A percentile compares a stretch with the other conserved stretches of the same genome.
These are phyloP conservation scores for Plasmodium cynomolgi DNA, from an alignment of 169 alveolate species.

Conservation along the genomic window DNA sequence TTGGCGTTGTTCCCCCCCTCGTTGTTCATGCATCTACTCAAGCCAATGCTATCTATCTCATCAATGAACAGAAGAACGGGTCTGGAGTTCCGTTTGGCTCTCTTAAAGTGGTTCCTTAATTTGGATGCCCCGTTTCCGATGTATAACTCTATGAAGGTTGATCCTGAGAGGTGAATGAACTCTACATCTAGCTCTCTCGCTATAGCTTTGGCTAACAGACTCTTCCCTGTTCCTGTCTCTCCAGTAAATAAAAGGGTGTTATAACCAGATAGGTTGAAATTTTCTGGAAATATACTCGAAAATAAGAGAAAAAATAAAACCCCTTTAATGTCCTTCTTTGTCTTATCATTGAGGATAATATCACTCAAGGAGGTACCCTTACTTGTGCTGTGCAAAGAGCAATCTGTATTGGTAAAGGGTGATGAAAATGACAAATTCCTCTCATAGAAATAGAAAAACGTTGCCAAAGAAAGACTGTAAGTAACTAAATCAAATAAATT, in stretches of 20 bases:
- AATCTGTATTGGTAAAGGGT: neutral
- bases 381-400: neutral
- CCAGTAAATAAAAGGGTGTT: slow-evolving; percentile 51
- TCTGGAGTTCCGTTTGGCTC: slow-evolving; percentile 33
- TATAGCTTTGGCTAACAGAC: slow-evolving; percentile 40
- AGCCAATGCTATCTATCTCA: slow-evolving; percentile 70
- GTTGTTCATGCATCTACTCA: slow-evolving; percentile 6
- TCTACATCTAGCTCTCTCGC: slow-evolving; percentile 57
- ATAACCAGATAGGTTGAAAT: neutral
- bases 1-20: neutral
- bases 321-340: slow-evolving; percentile 45
- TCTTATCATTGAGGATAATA: slow-evolving; percentile 15
- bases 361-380: slow-evolving; percentile 17
- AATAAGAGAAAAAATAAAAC: slow-evolving; percentile 27
- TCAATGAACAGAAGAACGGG: slow-evolving; percentile 42
- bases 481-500: slow-evolving; percentile 36
- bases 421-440: neutral
- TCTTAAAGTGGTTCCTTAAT: slow-evolving; percentile 37
- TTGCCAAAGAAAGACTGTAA: slow-evolving; percentile 7
- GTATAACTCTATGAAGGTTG: slow-evolving; percentile 49
- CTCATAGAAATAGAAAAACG: slow-evolving; percentile 38
- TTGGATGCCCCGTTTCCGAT: slow-evolving; percentile 74
- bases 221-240: slow-evolving; percentile 70
- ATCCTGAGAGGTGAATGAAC: slow-evolving; percentile 57
- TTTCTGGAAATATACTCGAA: slow-evolving; percentile 7